A percentile compares a stretch with the other conserved stretches of the same genome.
Conservation (phyloP, 306 rosid genomes). For the Quercus aquifolioides region DNA sequence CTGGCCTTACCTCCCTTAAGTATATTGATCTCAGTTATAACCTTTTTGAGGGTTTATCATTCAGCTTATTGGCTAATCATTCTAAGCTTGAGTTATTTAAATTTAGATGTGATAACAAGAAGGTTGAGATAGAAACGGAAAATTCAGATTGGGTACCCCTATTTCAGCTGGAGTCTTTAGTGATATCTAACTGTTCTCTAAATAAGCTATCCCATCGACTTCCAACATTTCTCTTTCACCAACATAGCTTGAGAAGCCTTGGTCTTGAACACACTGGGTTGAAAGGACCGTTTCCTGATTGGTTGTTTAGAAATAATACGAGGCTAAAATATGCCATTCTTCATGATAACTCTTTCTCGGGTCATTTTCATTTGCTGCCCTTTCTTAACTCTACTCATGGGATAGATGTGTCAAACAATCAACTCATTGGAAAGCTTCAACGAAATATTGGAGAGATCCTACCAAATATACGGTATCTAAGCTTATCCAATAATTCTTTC, state of each 20-base stretch:
- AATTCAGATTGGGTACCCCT: not conserved
- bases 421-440: too few species aligned
- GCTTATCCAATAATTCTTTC: too few species aligned
- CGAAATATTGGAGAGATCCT: too few species aligned
- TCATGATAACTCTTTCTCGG: not conserved
- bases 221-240: too few species aligned
- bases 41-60: not conserved
- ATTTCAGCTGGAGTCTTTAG: constrained; percentile 7
- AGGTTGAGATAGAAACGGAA: not conserved
- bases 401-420: too few species aligned
- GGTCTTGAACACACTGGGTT: too few species aligned
- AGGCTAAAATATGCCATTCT: not conserved
- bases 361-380: not conserved
- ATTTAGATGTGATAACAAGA: not conserved
- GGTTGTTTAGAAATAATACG: not conserved
- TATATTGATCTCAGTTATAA: not conserved
- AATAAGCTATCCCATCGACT: too few species aligned
- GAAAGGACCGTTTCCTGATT: too few species aligned
- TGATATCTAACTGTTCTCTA: not conserved
- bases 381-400: not conserved
- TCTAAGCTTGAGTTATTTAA: constrained; percentile 3
- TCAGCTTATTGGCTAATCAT: constrained; percentile 12
- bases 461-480: too few species aligned
- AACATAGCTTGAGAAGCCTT: too few species aligned
- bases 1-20: too few species aligned